A percentile compares a stretch with the other conserved stretches of the same genome.
Conservation (phyloP, 805 yeast genomes). For the Spathaspora hagerdaliae region DNA sequence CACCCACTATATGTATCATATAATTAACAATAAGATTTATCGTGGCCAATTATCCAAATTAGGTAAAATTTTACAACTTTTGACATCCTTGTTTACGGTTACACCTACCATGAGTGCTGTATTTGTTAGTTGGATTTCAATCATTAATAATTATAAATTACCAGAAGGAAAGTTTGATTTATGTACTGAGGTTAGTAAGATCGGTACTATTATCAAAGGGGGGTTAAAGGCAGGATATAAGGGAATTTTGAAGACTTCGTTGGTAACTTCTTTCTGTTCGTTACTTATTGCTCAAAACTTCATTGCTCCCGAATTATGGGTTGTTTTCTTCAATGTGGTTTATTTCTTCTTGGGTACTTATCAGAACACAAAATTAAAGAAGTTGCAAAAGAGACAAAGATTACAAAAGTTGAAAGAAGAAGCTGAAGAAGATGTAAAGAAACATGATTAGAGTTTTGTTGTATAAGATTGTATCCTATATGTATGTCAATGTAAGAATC, state of each 20-base stretch:
- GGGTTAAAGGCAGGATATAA: slow-evolving; percentile 42
- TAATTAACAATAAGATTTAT: slow-evolving; percentile 44
- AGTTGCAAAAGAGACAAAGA: slow-evolving; percentile 15
- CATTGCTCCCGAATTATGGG: slow-evolving; percentile 59
- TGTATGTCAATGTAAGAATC: no score
- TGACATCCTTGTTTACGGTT: slow-evolving; percentile 48
- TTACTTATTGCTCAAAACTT: slow-evolving; percentile 54
- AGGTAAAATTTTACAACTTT: slow-evolving; percentile 44
- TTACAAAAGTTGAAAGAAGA: neutral
- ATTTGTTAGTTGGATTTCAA: slow-evolving; percentile 49
- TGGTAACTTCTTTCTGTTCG: slow-evolving; percentile 50
- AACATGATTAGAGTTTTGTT: neutral
- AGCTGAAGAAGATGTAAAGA: neutral
- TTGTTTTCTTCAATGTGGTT: slow-evolving; percentile 54
- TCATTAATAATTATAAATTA: slow-evolving; percentile 40
- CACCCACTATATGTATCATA: slow-evolving; percentile 48
- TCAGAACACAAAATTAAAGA: slow-evolving; percentile 55
- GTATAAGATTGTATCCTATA: no score
- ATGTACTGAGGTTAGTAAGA: slow-evolving; percentile 12
- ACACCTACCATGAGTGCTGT: slow-evolving; percentile 50
- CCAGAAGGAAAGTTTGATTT: slow-evolving; percentile 4
- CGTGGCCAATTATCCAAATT: slow-evolving; percentile 36
- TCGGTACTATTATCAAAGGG: slow-evolving; percentile 16
- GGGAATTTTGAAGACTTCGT: slow-evolving; percentile 48
- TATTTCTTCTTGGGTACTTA: slow-evolving; percentile 59